Evolutionary conservation across 2,329 filamentous ascomycete species (phyloP), one percentile per base, ranked within the genome.

Genomic region (Pyrenophora tritici-repentis): DNA sequence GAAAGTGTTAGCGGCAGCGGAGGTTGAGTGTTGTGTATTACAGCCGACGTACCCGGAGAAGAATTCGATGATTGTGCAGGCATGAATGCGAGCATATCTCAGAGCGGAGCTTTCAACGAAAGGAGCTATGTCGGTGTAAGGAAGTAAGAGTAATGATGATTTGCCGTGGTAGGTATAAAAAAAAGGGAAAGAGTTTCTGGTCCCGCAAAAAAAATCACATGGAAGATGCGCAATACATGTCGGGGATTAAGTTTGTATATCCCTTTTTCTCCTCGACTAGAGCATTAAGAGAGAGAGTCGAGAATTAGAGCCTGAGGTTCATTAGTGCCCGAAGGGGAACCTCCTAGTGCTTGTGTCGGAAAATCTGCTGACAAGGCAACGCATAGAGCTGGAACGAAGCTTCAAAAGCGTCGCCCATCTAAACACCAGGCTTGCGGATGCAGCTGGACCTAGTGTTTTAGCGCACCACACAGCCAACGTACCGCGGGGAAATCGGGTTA

Each of bases 51-150:
- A 73, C 70, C 66, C 53, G 68, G 65, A 52, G 67, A 66, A 42
- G 68, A 66, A 49, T 70, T 67, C 55, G 63, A 59, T 35, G 66
- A 60, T 60, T 68, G 66, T 55, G 67, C 58, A 68, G 68, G 65
- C 70, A 72, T 73, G 66, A 68, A 60, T 62, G 66, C 68, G 50
- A 72, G 61, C 70, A 73, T 73, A 52, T 66, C 66, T 67, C 55
- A 58, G 51, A 37, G 56, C 40, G 50, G 55, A 48, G 41, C 20
- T 55, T 53, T 59, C 58, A 56, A 55, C 53, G 45, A 50, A 55
- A 58, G 59, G 53, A 51, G 47, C 50, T 65, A 61, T 62, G 59
- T 61, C 50, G 50, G 50, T 46, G 46, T 44, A 51, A 53, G 47
- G 56, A 58, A 48, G 58, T 48, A 47, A 47, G 53, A 41, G 55